Percentiles rank a stretch among this genome's conserved stretches.
Conservation (phyloP, 208 protist species). For the Trypanosoma congolense region DNA sequence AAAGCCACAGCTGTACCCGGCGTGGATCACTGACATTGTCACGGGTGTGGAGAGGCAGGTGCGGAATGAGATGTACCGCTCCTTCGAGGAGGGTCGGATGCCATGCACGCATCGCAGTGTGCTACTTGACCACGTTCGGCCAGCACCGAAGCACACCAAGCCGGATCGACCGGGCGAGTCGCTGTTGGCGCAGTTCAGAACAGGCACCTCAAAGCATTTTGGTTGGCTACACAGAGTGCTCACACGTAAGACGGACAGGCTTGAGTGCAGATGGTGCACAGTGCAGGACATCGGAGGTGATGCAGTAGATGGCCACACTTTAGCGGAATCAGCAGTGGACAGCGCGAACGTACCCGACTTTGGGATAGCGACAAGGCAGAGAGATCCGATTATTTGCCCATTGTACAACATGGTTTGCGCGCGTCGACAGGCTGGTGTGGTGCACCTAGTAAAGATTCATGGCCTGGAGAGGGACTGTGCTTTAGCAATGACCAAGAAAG, state of each 20-base stretch:
- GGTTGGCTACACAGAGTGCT: neutral
- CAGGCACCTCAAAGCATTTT: slow-evolving; percentile 4
- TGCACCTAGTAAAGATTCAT: slow-evolving; percentile 6
- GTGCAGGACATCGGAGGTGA: neutral
- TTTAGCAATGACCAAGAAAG: slow-evolving; percentile 5
- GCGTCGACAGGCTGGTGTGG: neutral
- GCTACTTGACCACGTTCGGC: neutral
- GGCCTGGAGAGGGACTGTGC: slow-evolving; percentile 1
- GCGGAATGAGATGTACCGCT: neutral
- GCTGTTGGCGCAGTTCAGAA: neutral
- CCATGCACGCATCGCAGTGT: slow-evolving; percentile 4
- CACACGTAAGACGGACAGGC: slow-evolving; percentile 1
- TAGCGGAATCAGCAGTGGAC: neutral
- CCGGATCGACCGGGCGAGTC: neutral
- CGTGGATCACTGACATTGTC: neutral
- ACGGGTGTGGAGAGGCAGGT: neutral
- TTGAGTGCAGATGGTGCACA: neutral
- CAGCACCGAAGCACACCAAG: neutral
- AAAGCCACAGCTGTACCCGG: slow-evolving; percentile 1
- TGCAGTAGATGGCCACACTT: neutral
- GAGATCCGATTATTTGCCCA: neutral
- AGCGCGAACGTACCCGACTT: neutral
- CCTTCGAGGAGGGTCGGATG: neutral
- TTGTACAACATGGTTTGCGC: slow-evolving; percentile 1
- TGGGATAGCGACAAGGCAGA: neutral